phyloP scores from a whole-genome alignment of 1,284 basidiomycete genomes.

The Boletus smithii region DNA sequence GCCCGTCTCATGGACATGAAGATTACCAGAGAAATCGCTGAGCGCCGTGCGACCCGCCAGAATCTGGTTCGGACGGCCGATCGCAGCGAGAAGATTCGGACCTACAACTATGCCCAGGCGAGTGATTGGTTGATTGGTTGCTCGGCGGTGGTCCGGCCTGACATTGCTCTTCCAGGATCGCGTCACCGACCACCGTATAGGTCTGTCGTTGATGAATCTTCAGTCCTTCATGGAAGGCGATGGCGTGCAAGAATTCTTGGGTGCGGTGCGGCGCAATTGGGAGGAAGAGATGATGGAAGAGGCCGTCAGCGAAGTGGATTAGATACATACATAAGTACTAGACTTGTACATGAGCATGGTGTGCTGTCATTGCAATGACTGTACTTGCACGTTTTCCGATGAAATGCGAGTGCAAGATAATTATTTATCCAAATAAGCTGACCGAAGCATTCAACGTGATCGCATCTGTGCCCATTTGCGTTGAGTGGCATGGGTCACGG shows the following conservation, averaged over 20 bases:
- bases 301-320: constrained; percentile 42
- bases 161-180: constrained; percentile 60
- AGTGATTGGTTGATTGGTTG: constrained; percentile 3
- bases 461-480: background rate
- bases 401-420: no score
- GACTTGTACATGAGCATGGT: background rate
- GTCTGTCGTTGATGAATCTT: constrained; percentile 73
- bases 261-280: constrained; percentile 63
- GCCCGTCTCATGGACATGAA: constrained; percentile 82
- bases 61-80: constrained; percentile 78
- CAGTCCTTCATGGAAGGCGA: constrained; percentile 77
- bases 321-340: constrained; percentile 1
- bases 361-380: no score
- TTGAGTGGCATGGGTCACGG: background rate
- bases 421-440: background rate
- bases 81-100: constrained; percentile 88
- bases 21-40: constrained; percentile 65
- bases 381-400: background rate
- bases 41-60: constrained; percentile 65
- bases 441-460: background rate
- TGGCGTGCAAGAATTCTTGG: constrained; percentile 61
- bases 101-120: constrained; percentile 89
- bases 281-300: constrained; percentile 67
- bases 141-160: background rate
- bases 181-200: constrained; percentile 89